Conservation (phyloP, 2,329 filamentous ascomycete species). For the Aspergillus tubingensis region DNA sequence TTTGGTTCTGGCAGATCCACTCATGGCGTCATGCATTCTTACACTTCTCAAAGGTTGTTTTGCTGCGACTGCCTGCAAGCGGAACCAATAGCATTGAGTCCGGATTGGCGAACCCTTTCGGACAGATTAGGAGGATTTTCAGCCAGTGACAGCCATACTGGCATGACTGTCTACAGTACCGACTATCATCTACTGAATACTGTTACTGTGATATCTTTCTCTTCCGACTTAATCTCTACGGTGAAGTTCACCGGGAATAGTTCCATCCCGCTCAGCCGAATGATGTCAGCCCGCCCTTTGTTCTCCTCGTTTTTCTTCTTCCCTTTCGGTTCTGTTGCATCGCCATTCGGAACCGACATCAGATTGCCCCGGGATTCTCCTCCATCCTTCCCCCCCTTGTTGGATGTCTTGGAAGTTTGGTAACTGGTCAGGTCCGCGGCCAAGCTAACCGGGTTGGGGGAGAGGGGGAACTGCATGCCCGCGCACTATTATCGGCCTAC, state of each 20-base stretch:
- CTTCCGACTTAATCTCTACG: no score
- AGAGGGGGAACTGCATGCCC: background rate
- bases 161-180: no score
- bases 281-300: background rate
- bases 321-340: background rate
- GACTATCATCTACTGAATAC: no score
- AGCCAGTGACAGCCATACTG: no score
- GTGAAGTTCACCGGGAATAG: no score
- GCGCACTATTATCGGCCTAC: background rate
- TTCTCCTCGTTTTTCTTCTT: no score
- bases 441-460: background rate
- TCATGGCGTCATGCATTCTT: slow-evolving; percentile 24
- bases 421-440: background rate
- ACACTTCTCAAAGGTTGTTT: background rate
- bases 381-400: background rate
- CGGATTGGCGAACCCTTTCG: background rate
- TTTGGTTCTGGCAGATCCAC: slow-evolving; percentile 20
- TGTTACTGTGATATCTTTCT: no score
- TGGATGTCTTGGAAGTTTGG: background rate
- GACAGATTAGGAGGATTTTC: background rate
- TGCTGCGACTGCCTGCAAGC: background rate
- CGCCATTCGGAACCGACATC: background rate
- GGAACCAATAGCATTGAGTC: background rate
- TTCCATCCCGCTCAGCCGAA: background rate
- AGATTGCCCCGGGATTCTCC: background rate